These are phyloP conservation scores for Lactarius evosmus DNA, from an alignment of 768 basidiomycete species.

Conservation along the genomic window DNA sequence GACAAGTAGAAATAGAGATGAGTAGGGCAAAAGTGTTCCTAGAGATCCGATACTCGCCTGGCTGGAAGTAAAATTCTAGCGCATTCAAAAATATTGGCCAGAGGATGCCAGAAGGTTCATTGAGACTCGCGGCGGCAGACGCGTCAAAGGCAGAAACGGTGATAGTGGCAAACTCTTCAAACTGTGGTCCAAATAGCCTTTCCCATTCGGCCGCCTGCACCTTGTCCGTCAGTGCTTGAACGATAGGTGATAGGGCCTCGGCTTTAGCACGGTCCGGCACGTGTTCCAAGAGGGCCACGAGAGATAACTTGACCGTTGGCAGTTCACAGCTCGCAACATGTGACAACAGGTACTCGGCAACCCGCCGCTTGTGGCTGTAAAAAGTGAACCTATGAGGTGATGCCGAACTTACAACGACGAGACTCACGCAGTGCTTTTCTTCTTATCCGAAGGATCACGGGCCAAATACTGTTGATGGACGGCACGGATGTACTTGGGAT, in stretches of 20 bases:
- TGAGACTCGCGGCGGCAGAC: conserved; percentile 45
- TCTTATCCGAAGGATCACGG: conserved; percentile 49
- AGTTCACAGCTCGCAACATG: conserved; percentile 63
- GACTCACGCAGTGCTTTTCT: conserved; percentile 54
- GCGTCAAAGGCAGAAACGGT: conserved; percentile 51
- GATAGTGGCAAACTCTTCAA: conserved; percentile 36
- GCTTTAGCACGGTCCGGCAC: conserved; percentile 51
- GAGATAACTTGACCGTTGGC: conserved; percentile 44
- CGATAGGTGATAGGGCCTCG: conserved; percentile 55
- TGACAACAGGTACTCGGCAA: conserved; percentile 76
- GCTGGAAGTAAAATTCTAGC: conserved; percentile 44
- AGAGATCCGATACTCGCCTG: conserved; percentile 37
- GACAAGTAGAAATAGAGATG: conserved; percentile 12
- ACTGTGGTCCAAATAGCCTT: conserved; percentile 38
- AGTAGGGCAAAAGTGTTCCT: not conserved
- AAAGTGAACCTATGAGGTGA: not conserved
- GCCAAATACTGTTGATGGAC: conserved; percentile 60
- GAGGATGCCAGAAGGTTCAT: conserved; percentile 39
- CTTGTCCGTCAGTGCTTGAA: conserved; percentile 41
- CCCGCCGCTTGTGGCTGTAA: conserved; percentile 61
- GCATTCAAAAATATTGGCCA: conserved; percentile 53
- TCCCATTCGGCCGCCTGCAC: conserved; percentile 3
- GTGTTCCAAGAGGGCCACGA: conserved; percentile 49
- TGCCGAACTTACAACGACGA: not conserved
- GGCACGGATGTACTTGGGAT: conserved; percentile 52